A percentile compares a stretch with the other conserved stretches of the same genome.
Evolutionary conservation across 441 rosid species (phyloP).

Genomic region (Biscutella laevigata): DNA sequence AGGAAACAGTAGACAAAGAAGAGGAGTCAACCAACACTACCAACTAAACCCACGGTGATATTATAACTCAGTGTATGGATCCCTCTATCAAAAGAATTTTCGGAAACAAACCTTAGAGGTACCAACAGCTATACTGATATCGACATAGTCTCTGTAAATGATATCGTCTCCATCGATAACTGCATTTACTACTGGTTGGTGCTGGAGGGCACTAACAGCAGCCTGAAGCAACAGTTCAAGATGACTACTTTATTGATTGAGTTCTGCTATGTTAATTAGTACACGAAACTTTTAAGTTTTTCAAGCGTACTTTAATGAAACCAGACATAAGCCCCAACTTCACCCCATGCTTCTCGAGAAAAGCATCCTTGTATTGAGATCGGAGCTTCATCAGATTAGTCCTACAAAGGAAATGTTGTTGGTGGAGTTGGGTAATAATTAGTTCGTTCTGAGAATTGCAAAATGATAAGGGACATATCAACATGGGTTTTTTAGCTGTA

Average conservation of each 20-base stretch:
- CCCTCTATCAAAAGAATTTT: background rate
- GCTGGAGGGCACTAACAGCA: conserved; percentile 89
- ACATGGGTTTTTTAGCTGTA: background rate
- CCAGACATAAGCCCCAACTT: conserved; percentile 97
- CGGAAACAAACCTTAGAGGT: no score
- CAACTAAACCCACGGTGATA: no score
- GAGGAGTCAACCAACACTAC: no score
- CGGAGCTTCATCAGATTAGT: conserved; percentile 97
- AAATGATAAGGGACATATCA: background rate
- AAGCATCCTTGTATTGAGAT: conserved; percentile 90
- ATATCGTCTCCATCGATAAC: conserved; percentile 95
- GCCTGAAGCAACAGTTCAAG: conserved; percentile 44
- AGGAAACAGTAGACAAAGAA: no score
- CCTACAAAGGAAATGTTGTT: conserved; percentile 35
- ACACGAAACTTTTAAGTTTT: background rate
- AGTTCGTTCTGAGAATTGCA: no score
- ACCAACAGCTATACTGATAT: conserved; percentile 94
- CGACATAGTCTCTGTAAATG: conserved; percentile 86
- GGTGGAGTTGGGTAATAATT: background rate
- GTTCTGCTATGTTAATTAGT: background rate
- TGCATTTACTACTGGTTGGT: conserved; percentile 94
- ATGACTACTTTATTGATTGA: background rate
- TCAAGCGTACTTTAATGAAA: conserved; percentile 71
- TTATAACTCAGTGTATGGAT: background rate
- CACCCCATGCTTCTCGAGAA: conserved; percentile 87